Conservation (phyloP, 2,329 filamentous ascomycete genomes). For the Microdochium paspali region DNA sequence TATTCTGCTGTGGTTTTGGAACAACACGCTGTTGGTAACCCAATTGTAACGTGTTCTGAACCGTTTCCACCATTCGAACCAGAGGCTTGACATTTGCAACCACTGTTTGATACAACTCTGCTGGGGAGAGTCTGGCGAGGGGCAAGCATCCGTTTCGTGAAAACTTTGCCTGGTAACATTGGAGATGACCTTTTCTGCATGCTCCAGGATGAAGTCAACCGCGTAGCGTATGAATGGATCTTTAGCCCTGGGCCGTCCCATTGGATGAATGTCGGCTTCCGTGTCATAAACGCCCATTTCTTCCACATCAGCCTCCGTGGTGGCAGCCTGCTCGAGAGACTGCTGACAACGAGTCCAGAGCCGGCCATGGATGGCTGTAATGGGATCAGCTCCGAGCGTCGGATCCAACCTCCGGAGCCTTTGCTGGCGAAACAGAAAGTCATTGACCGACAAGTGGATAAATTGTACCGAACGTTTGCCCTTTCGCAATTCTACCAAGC, state of each 20-base stretch:
- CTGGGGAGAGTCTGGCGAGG: too few species aligned
- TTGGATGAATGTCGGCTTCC: background rate
- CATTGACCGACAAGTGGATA: constrained; percentile 9
- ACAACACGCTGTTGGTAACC: too few species aligned
- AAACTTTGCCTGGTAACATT: too few species aligned
- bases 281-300: too few species aligned
- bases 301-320: too few species aligned
- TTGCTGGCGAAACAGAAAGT: constrained; percentile 6
- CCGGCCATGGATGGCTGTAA: constrained; percentile 3
- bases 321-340: constrained; percentile 3
- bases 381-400: constrained; percentile 1
- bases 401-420: constrained; percentile 6
- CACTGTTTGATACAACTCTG: too few species aligned
- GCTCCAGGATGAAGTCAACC: too few species aligned
- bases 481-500: constrained; percentile 5
- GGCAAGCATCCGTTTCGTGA: too few species aligned
- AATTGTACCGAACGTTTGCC: constrained; percentile 4
- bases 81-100: too few species aligned
- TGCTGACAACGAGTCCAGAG: constrained; percentile 5
- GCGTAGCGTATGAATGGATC: constrained; percentile 6
- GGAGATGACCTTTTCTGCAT: background rate
- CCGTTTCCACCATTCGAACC: too few species aligned
- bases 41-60: too few species aligned
- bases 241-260: background rate
- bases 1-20: too few species aligned